Evolutionary conservation across 78 protist genomes (phyloP), one percentile per base, ranked within the genome.

Genomic region (Mantamonas sphyraenae): DNA sequence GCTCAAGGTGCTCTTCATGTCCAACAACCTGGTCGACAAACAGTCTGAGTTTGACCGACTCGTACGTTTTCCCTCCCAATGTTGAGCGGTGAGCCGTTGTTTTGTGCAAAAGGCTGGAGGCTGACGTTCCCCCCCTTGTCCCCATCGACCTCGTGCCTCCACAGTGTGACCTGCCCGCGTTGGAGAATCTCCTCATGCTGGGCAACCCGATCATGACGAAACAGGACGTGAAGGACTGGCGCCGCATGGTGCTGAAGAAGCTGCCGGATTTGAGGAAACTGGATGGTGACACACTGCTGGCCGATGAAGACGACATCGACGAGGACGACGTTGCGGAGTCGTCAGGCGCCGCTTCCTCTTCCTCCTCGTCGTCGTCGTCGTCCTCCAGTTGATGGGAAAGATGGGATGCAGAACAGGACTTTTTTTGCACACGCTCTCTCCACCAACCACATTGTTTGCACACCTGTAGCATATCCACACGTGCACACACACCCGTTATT

Each of bases 1-100:
- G 26, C 69, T 89, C 17, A 43, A 75, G 69, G 57, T 71, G 55
- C 77, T 89, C 7, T 84, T 37, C 47, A 72, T 83, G 38, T 19
- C 72, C 20, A 68, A 82, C 64, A 87, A 87, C 65, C 33, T 47
- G 24, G 58, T 87, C 45, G 0, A 51, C 34, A 19, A 28, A 16
- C 69, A 79, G 73, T 0, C 47, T 0, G 88, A 87, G 56, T 31
- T 87, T 0, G 81, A 68, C 10, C 10, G 50, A 17, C 56, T 83
- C 28, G 53, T 47, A 16, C 12, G 53, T 47, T 47, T 47, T n/a
- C n/a, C n/a, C 20, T 30, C 53, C 42, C 42, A 12, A 7, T 9
- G 28, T 67, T 24, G 38, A 17, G 30, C 38, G 12, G 14, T 56
- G 5, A 9, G 14, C 30, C 60, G 16, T 56, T 9, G 16, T 17